A percentile compares a stretch with the other conserved stretches of the same genome.
These are phyloP conservation scores for Imleria badia DNA, from an alignment of 768 basidiomycete genomes.

Conservation along the genomic window DNA sequence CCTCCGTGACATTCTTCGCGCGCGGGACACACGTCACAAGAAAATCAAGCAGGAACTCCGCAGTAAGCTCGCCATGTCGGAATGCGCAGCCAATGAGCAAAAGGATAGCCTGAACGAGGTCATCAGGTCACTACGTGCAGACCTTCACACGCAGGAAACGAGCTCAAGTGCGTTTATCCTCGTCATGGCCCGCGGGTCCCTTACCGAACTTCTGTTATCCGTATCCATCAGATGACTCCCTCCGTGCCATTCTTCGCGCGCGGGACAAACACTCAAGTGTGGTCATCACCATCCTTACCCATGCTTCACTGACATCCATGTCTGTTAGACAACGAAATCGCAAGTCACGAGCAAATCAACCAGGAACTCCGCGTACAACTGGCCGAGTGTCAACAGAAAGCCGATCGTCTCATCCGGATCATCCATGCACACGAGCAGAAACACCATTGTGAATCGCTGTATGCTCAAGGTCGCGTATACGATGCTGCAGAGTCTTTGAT, in stretches of 20 bases:
- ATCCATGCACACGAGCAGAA: neutral
- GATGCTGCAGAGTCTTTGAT: neutral
- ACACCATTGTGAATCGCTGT: neutral
- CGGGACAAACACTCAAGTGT: neutral
- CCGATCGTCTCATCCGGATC: neutral
- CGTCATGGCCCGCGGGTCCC: too few relatives aligned
- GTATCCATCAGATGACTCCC: too few relatives aligned
- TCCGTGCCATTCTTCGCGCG: neutral
- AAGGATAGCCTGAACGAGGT: too few relatives aligned
- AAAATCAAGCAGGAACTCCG: too few relatives aligned
- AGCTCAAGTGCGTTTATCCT: too few relatives aligned
- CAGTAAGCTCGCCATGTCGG: too few relatives aligned
- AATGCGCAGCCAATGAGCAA: too few relatives aligned
- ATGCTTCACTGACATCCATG: neutral
- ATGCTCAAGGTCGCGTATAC: neutral
- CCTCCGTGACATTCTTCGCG: too few relatives aligned
- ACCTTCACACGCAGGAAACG: too few relatives aligned
- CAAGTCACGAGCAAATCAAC: neutral
- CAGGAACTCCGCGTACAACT: neutral
- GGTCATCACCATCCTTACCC: neutral
- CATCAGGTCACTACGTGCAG: too few relatives aligned
- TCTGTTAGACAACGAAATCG: neutral
- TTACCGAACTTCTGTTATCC: too few relatives aligned
- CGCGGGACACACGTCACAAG: too few relatives aligned
- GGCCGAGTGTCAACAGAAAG: neutral